Percentiles rank a stretch among this genome's conserved stretches.
Conservation (phyloP, 352 stramenopile genomes). For the Pythium brachiatum region DNA sequence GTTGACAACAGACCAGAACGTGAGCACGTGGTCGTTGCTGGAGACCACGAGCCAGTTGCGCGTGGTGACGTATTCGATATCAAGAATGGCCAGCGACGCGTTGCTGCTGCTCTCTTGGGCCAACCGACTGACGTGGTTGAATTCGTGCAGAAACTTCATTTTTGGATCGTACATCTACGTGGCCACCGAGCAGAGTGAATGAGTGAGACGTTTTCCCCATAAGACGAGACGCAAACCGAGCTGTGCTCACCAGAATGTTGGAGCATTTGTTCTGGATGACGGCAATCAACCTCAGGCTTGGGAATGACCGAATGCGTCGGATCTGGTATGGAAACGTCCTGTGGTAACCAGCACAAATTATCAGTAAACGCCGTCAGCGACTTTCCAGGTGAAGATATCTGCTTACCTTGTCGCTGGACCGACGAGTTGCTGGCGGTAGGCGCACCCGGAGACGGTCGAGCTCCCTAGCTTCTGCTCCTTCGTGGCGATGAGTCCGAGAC, state of each 20-base stretch:
- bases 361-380: neutral
- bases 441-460: neutral
- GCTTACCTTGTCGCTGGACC: conserved; percentile 4
- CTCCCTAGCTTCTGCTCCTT: conserved; percentile 23
- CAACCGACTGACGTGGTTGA: conserved; percentile 28
- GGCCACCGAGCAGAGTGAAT: neutral
- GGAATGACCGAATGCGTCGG: conserved; percentile 44
- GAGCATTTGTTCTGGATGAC: conserved; percentile 64
- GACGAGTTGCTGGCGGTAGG: conserved; percentile 25
- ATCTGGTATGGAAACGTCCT: conserved; percentile 73
- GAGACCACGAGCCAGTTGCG: conserved; percentile 55
- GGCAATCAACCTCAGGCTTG: conserved; percentile 44
- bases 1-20: conserved; percentile 70
- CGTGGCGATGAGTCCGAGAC: conserved; percentile 55
- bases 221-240: too few relatives aligned
- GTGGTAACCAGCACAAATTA: neutral
- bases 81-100: conserved; percentile 38
- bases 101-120: neutral
- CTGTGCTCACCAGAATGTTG: conserved; percentile 38
- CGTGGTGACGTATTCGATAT: conserved; percentile 53
- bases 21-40: conserved; percentile 52
- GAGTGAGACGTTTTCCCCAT: too few relatives aligned
- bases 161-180: conserved; percentile 63
- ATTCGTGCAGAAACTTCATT: conserved; percentile 61
- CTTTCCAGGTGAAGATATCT: too few relatives aligned